Evolutionary conservation across 2,329 filamentous ascomycete genomes (phyloP), one percentile per base, ranked within the genome.

Genomic region (Colletotrichum cordylinicola): DNA sequence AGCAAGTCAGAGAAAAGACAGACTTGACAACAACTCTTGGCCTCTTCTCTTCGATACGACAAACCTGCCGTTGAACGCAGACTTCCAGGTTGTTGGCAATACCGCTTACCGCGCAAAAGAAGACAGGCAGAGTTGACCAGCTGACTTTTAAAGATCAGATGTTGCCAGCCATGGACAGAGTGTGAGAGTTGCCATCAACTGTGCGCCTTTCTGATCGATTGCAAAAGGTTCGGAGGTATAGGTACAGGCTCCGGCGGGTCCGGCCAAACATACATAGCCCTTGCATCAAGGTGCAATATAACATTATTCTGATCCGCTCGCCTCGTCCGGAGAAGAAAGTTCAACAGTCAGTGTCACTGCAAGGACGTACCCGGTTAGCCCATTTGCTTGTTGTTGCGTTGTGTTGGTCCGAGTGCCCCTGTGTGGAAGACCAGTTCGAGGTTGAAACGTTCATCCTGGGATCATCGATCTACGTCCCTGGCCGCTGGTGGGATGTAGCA

Each of bases 401-500:
- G n/a, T 72, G 69, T 58, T 75, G 70, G 64, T 37, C 73, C 70
- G 56, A 64, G 73, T 60, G 70, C 61, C 56, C 18, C 12, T 27
- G 55, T 55, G 62, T 67, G 56, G 52, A 73, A 67, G 64, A 74
- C 35, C 70, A 69, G 70, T 76, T 76, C 74, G 74, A 76, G 18
- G 74, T 76, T 76, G 74, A 76, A 76, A 76, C 74, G 70, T 76
- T 76, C 74, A 74, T 69, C 52, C 73, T 27, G 39, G 74, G 74
- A 74, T 74, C 64, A 74, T 76, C 74, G 70, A 76, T 74, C 70
- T 73, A 48, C 35, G n/a, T 35, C 56, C 39, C 16, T 67, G 39
- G n/a, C n/a, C 31, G 35, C 62, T 48, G 58, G 27, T 31, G 55
- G 64, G 24, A 60, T 60, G 39, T 29, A 33, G 39, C 39, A 29